Evolutionary conservation across 208 protist genomes (phyloP), one percentile per base, ranked within the genome.

Genomic region (Acanthamoeba pearcei): DNA sequence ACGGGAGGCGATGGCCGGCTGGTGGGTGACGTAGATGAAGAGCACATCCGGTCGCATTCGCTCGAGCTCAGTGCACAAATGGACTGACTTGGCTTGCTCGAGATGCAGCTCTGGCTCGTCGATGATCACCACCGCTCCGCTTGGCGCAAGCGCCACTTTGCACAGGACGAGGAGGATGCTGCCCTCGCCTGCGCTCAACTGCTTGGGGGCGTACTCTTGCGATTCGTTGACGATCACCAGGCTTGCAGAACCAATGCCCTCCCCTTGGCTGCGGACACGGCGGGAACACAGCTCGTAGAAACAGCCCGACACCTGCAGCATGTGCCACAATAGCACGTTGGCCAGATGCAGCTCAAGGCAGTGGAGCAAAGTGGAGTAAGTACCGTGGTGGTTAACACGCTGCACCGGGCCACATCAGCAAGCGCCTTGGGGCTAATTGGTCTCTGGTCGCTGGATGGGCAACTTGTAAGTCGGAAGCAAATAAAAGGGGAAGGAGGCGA

Each of bases 101-200:
- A 86, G 78, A 24, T 86, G 78, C 78, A 86, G 78, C 27, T 86
- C 78, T 1, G 78, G 78, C 78, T 86, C 78, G 51, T 86, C 78
- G 42, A 86, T 53, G 78, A 86, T 86, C 8, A 86, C 78, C 35
- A 86, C 0, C 0, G 22, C 3, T 1, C 2, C 2, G 8, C 9
- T 35, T 1, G 66, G 66, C 5, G 66, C 32, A 17, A 1, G 0
- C 32, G 5, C 66, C 22, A 86, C 42, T 1, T 86, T 0, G 35
- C 78, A 86, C 78, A 86, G 32, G 35, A 86, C 57, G 38, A 24
- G 53, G 46, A 86, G 38, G 27, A 86, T 86, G 51, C 78, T 86
- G 12, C n/a, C 1, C 53, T 38, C 78, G 51, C 78, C 78, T 19
- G 78, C 5, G 51, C 78, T 86, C 27, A 86, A 27, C 29, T 86